Evolutionary conservation across 2,329 filamentous ascomycete species (phyloP), one percentile per base, ranked within the genome.

Genomic region (Curvularia spicifera): DNA sequence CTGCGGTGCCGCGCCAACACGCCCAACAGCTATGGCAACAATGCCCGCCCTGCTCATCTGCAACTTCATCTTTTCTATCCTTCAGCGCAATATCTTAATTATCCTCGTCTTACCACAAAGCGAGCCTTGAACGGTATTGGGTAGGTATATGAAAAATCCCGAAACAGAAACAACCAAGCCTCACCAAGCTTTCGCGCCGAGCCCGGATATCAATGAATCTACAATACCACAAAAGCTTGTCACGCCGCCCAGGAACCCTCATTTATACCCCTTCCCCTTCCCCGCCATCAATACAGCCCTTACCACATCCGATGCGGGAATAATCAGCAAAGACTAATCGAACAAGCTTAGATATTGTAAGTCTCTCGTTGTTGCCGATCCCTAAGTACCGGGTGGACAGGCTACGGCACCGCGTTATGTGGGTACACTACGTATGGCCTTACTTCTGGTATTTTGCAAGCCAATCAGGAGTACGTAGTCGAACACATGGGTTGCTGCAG

Each of bases 1-100:
- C 42, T 61, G 58, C 40, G 68, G 55, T 37, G 63, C 60, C 40
- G 68, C 65, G 20, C 66, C 59, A 29, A 35, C 44, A 6, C 52
- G 37, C 5, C 50, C 37, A 35, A 58, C 46, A 53, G 60, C 28
- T 20, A 68, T 51, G 8, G 51, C 61, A 33, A 68, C 31, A n/a
- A 67, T 46, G 12, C 53, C 52, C 28, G 7, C 54, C 20, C 46
- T 35, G 53, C 53, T 29, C 40, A 56, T 45, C 35, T 61, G 47
- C 55, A 57, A 59, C 53, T 57, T 61, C 22, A 56, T 51, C 28
- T 24, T 49, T 15, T 37, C 7, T 5, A 26, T 18, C 7, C 20
- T 1, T 26, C 1, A 26, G 9, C 13, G 26, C 6, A 4, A n/a
- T 10, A 0, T n/a, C 15, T 12, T 15, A n/a, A 9, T 8, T n/a